Base-by-base conservation (phyloP, 2,329 filamentous ascomycete species). In the Sclerotinia glacialis region DNA sequence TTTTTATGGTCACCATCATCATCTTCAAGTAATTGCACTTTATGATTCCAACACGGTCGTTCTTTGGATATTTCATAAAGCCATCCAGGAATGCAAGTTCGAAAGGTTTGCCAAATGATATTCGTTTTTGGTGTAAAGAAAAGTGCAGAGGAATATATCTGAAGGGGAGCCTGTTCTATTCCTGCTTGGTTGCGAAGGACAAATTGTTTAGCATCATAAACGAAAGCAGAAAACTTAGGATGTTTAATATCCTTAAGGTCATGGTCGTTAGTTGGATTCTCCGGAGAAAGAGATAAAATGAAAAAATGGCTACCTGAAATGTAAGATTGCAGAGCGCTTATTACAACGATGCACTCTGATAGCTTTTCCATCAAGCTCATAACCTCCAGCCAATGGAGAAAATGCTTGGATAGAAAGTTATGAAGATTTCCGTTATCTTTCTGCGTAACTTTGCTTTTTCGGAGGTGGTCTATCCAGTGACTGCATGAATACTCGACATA, bases 331-430 rank as follows among this genome's bases (percentile, higher is more conserved):
- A 64, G 31, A 28, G 3, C 5, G 23, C 46, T 42, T 12, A 64
- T 28, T 26, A 28, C 21, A 42, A 16, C 5, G 28, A 46, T 64
- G 4, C 49, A 4, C 16, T 64, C 37, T 46, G 14, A 16, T 9
- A 64, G 1, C 31, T 31, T 18, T 64, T 42, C 49, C 5, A 55
- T 55, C 31, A 53, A 42, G 61, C 44, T 52, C 23, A 44, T 21
- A 31, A 73, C 76, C 66, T 78, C 74, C 21, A 78, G 71, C 77
- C 75, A 78, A 65, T 78, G 72, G 0, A 78, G 73, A 59, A 78
- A 65, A 69, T 78, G 74, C 46, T 66, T 60, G 63, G 71, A 60
- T 6, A 79, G 70, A 67, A 78, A 78, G 1, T 31, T 12, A 28
- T 44, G 5, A 40, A 44, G 53, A 42, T 52, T 5, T 11, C 46